phyloP scores from a whole-genome alignment of 2,329 filamentous ascomycete genomes.

The Hymenoscyphus fraxineus region DNA sequence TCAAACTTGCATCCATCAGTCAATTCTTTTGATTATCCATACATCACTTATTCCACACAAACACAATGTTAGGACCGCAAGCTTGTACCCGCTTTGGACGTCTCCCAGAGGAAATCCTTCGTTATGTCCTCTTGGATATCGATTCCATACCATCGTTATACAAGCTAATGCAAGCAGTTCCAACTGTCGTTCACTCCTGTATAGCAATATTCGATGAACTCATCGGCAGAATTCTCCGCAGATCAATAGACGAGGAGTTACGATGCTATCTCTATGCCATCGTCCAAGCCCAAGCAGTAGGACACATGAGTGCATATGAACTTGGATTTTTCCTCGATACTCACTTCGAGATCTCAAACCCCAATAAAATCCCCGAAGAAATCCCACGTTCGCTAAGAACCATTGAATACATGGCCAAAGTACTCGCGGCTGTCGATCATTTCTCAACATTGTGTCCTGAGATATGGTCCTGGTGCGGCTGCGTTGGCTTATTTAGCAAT shows the following conservation, averaged over 20 bases:
- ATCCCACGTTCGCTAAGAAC: neutral
- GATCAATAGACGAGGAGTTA: slow-evolving; percentile 4
- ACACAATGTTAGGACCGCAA: neutral
- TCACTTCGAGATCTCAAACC: neutral
- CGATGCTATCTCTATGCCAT: slow-evolving; percentile 7
- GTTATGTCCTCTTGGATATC: slow-evolving; percentile 1
- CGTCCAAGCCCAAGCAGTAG: neutral
- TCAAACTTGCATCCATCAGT: neutral
- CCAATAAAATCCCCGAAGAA: neutral
- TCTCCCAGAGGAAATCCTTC: slow-evolving; percentile 10
- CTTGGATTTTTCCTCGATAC: neutral
- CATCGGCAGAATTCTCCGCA: slow-evolving; percentile 11
- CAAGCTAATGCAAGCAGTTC: neutral
- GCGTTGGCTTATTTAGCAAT: neutral
- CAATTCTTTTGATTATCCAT: neutral
- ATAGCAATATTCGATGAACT: slow-evolving; percentile 1
- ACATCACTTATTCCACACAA: neutral
- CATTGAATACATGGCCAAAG: neutral
- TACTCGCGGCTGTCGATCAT: neutral
- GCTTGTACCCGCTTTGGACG: slow-evolving; percentile 12
- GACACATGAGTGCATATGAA: neutral
- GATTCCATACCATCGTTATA: slow-evolving; percentile 4
- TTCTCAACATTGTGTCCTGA: neutral
- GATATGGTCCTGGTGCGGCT: neutral
- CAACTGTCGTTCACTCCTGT: neutral